A percentile compares a stretch with the other conserved stretches of the same genome.
phyloP scores from a whole-genome alignment of 345 rosid species.

The Camelina laxa region DNA sequence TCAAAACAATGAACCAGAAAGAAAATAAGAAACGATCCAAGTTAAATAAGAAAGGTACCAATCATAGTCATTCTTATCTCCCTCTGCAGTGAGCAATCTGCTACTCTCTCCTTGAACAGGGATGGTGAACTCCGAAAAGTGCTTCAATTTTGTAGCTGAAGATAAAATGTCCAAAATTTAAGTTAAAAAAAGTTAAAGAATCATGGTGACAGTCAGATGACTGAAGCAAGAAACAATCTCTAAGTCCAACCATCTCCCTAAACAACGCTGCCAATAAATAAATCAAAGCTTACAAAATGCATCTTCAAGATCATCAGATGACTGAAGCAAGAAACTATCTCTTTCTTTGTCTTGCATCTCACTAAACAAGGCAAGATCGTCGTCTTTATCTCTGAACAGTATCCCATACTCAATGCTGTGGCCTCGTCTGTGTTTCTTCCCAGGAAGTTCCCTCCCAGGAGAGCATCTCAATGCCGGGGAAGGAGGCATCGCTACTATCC shows the following conservation, averaged over 20 bases:
- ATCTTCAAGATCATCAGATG: slow-evolving; percentile 81
- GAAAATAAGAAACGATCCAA: slow-evolving; percentile 9
- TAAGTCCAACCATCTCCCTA: not conserved
- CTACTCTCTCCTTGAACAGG: slow-evolving; percentile 91
- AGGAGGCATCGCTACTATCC: slow-evolving; percentile 73
- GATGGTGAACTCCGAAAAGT: slow-evolving; percentile 76
- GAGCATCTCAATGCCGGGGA: slow-evolving; percentile 82
- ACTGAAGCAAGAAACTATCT: slow-evolving; percentile 82
- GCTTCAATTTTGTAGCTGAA: slow-evolving; percentile 81
- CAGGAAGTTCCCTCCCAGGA: slow-evolving; percentile 71
- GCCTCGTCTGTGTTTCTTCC: slow-evolving; percentile 71
- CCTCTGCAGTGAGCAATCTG: slow-evolving; percentile 80
- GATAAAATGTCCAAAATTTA: slow-evolving; percentile 26
- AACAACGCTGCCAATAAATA: not conserved
- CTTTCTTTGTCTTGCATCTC: slow-evolving; percentile 90
- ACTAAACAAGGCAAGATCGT: slow-evolving; percentile 84
- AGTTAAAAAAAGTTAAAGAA: not conserved
- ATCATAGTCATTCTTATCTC: slow-evolving; percentile 95
- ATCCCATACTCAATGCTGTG: slow-evolving; percentile 74
- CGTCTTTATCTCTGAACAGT: slow-evolving; percentile 72
- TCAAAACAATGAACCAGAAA: slow-evolving; percentile 5
- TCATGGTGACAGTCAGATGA: slow-evolving; percentile 13
- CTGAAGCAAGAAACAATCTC: slow-evolving; percentile 1
- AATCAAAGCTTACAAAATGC: slow-evolving; percentile 69
- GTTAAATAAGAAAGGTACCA: slow-evolving; percentile 57